Base-by-base conservation (phyloP, 169 alveolate genomes). In the Theileria luwenshuni region DNA sequence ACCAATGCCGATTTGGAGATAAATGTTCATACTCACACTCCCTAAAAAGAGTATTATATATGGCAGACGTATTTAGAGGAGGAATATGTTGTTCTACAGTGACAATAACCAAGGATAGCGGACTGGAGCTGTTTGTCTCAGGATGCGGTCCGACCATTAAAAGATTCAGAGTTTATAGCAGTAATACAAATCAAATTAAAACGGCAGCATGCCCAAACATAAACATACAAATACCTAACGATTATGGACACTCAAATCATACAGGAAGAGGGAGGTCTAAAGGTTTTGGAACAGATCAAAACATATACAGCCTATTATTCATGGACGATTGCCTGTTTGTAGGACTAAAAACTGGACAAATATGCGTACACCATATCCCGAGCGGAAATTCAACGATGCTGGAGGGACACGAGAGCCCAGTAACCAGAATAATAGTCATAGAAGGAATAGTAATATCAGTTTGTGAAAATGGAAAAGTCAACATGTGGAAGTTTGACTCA, bases 361-460 rank as follows among this genome's bases (percentile, higher is more conserved):
- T 81, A 3, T 81, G 81, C 32, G 89, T 81, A 25, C 69, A 28
- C 74, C 89, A 81, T 49, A 28, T 81, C 6, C 84, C 84, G 38
- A 81, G 83, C 15, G 86, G 84, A 21, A 81, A 65, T n/a, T 81
- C 84, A 61, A 81, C 89, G 10, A 62, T 81, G 61, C 42, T 81
- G 19, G 43, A 73, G 35, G 89, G 89, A 17, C 89, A 81, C 71
- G 23, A 49, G 23, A 42, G 58, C 17, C 84, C 89, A 15, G 89
- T 81, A 51, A 71, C 30, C 2, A 12, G 58, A 0, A 58, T 74
- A 17, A 81, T 60, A 25, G 52, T 81, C 45, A 69, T 81, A 13
- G 89, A 81, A 3, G 15, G 69, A 21, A 74, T 74, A 13, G 85
- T 81, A 17, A 12, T 81, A 48, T 64, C 75, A 35, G 84, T 76